Evolutionary conservation across 495 filamentous ascomycete species (phyloP), one percentile per base, ranked within the genome.

Genomic region (Beverwykella pulmonaria): DNA sequence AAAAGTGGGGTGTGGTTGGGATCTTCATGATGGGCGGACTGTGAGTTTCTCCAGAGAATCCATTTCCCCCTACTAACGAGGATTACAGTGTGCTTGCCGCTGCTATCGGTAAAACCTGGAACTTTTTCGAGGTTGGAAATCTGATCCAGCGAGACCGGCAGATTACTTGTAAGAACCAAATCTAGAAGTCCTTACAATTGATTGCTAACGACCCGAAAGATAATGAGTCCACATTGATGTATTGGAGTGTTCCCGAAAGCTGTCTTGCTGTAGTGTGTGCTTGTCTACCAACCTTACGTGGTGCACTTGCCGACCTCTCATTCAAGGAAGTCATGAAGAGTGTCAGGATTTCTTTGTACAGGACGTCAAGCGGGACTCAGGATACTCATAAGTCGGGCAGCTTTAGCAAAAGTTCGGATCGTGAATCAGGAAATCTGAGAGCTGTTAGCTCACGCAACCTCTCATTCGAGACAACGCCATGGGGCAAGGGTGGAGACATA

Each of bases 171-270:
- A 54, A 54, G 52, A 17, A 2, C 3, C 12, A 2, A 7, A 32
- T 32, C 1, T 20, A 12, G 14, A 29, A 29, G 52, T 10, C 14
- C 32, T 8, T 29, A 14, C 14, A 23, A 27, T 12, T 32, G 20
- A 19, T 20, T 19, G 32, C 52, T 29, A 8, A 27, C 22, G 2
- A 8, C 17, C 9, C 17, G 12, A 10, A 54, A 54, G 52, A 54
- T 32, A 54, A 54, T 25, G 52, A 54, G 20, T 54, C 52, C 12
- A 54, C 25, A 5, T 54, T 54, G 52, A 54, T 54, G 52, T 54
- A 54, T 25, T 54, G 52, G 52, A 54, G 52, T 20, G 29, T 54
- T 19, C 52, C 52, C 8, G 52, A 54, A 34, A 54, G 23, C 23
- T 54, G 52, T 32, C 29, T 54, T 26, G 52, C 52, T 1, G 52